Conservation (phyloP, 2,329 filamentous ascomycete species). For the Aspergillus fijiensis region DNA sequence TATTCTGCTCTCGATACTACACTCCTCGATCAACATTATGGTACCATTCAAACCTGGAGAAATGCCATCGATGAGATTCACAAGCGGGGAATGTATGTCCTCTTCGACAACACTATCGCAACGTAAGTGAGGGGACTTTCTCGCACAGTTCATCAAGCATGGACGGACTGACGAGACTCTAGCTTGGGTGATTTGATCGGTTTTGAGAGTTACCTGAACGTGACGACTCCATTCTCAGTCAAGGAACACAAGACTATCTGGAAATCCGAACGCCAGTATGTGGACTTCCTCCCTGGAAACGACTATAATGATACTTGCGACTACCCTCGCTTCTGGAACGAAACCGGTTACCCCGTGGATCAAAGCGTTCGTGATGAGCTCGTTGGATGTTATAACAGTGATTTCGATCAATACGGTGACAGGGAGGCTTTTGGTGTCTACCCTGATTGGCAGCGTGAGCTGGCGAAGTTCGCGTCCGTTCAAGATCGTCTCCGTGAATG, state of each 20-base stretch:
- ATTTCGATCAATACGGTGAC: conserved; percentile 66
- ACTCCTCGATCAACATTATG: conserved; percentile 63
- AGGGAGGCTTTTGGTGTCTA: conserved; percentile 63
- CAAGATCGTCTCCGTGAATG: conserved; percentile 67
- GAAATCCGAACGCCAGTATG: conserved; percentile 56
- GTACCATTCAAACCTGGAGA: conserved; percentile 59
- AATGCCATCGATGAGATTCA: conserved; percentile 61
- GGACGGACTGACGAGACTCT: conserved; percentile 2
- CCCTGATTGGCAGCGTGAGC: conserved; percentile 62
- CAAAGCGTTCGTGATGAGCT: conserved; percentile 49
- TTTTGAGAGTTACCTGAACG: conserved; percentile 61
- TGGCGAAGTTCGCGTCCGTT: conserved; percentile 66
- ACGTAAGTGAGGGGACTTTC: conserved; percentile 46
- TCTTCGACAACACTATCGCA: conserved; percentile 65
- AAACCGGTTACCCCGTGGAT: conserved; percentile 54
- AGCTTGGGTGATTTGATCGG: conserved; percentile 61
- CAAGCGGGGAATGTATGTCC: conserved; percentile 61
- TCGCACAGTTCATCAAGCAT: background rate
- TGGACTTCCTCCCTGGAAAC: conserved; percentile 59
- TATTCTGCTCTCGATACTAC: conserved; percentile 63
- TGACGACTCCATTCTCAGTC: conserved; percentile 55
- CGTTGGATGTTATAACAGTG: conserved; percentile 60
- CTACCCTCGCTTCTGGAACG: conserved; percentile 63
- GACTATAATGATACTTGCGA: conserved; percentile 54
- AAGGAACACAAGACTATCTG: conserved; percentile 59